Evolutionary conservation across 495 filamentous ascomycete genomes (phyloP), one percentile per base, ranked within the genome.

Genomic region (Diplogelasinospora grovesii): DNA sequence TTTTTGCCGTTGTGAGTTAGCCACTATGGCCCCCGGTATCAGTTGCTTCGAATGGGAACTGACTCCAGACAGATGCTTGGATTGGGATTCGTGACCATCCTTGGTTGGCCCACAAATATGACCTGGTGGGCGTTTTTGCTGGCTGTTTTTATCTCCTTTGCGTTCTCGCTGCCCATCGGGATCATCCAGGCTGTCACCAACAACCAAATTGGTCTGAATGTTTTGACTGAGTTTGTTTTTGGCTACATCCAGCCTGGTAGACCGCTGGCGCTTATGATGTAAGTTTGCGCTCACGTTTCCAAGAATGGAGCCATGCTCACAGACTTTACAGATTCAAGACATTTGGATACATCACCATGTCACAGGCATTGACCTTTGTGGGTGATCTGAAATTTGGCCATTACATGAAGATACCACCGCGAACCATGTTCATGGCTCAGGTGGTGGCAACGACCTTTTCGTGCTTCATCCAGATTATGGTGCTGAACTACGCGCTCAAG

Each of bases 341-440:
- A 11, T 83, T 82, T 45, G 81, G 81, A 27, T 86, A 80, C 52
- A 81, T 83, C 46, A 82, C 79, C 26, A 76, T 82, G 64, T 68
- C 70, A 11, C 73, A 76, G 54, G 68, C 71, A 10, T 59, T 77
- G n/a, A 66, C 55, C 41, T 78, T 77, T 51, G 63, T 73, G 13
- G 56, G 59, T 1, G 74, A 77, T 50, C 60, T 78, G 33, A 75
- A 77, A 39, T 68, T 73, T 40, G 82, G 78, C 6, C 80, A 85
- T 52, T 87, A 86, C 60, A 77, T 86, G 61, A 84, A 85, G 53
- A 76, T 83, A n/a, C 65, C 64, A 1, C 81, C 81, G 0, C 67
- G 81, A 5, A 80, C 74, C 1, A 71, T 85, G 54, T 86, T 86
- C 58, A 64, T 75, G 48, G 78, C 77, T 0, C 81, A 85, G 53